Conservation (phyloP, 2,329 filamentous ascomycete genomes). For the Plenodomus lindquistii region DNA sequence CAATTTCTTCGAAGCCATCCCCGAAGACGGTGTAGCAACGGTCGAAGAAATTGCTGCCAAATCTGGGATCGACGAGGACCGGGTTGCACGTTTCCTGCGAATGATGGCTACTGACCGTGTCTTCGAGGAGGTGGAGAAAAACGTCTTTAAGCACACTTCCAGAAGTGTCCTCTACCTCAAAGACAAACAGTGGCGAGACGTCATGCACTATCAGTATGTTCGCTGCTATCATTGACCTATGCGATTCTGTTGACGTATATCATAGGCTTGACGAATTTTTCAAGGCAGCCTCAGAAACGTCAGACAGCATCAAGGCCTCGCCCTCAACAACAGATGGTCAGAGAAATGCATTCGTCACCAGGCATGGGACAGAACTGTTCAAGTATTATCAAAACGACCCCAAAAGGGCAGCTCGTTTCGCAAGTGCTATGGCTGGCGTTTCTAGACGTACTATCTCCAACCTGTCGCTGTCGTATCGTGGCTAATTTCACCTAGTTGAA, state of each 20-base stretch:
- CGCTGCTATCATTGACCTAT: neutral
- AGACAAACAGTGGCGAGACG: constrained; percentile 16
- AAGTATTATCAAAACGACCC: constrained; percentile 33
- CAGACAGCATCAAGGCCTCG: constrained; percentile 12
- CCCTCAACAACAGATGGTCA: constrained; percentile 6
- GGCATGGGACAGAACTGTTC: constrained; percentile 28
- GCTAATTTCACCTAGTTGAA: constrained; percentile 17
- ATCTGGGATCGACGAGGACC: constrained; percentile 17
- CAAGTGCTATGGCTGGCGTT: constrained; percentile 33
- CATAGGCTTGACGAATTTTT: constrained; percentile 34
- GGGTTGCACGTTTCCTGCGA: constrained; percentile 15
- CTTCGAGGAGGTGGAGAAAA: constrained; percentile 17
- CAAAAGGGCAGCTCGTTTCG: constrained; percentile 29
- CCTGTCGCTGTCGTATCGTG: neutral
- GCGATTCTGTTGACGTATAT: neutral
- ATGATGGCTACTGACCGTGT: constrained; percentile 19
- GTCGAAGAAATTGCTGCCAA: constrained; percentile 16
- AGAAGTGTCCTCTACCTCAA: constrained; percentile 13
- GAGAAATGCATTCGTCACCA: constrained; percentile 24
- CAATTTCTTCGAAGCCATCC: constrained; percentile 20
- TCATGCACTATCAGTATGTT: constrained; percentile 19
- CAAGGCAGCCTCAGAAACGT: constrained; percentile 27
- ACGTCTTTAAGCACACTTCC: constrained; percentile 25
- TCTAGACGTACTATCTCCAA: constrained; percentile 11
- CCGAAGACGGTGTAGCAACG: constrained; percentile 7